phyloP scores from a whole-genome alignment of 495 filamentous ascomycete species.

The Aspergillus sclerotiicarbonarius region DNA sequence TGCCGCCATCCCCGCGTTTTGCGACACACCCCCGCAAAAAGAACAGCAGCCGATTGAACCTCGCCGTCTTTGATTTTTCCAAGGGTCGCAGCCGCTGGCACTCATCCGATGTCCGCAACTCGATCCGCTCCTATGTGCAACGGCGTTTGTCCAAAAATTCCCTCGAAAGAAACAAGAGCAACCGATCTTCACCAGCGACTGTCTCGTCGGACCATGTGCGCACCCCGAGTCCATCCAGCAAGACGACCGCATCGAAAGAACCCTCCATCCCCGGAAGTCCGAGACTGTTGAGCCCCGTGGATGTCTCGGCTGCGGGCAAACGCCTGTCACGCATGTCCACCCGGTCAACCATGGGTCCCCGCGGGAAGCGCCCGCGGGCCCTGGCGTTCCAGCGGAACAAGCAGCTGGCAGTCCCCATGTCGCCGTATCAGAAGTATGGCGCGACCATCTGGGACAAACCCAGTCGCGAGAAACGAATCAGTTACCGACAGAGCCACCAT shows the following conservation, averaged over 20 bases:
- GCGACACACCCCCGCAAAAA: slow-evolving; percentile 25
- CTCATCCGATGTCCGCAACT: slow-evolving; percentile 33
- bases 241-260: slow-evolving; percentile 12
- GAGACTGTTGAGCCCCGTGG: slow-evolving; percentile 15
- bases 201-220: slow-evolving; percentile 14
- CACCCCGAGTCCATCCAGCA: slow-evolving; percentile 4
- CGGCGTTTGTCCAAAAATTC: slow-evolving; percentile 31
- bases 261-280: slow-evolving; percentile 14
- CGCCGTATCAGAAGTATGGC: slow-evolving; percentile 39
- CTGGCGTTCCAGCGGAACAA: slow-evolving; percentile 18
- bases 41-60: slow-evolving; percentile 24
- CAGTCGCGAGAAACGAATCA: slow-evolving; percentile 32
- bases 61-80: slow-evolving; percentile 25
- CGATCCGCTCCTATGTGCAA: slow-evolving; percentile 39
- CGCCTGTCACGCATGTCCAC: slow-evolving; percentile 26
- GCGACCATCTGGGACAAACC: slow-evolving; percentile 37
- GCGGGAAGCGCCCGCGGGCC: background rate
- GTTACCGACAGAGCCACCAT: slow-evolving; percentile 18
- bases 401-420: slow-evolving; percentile 34
- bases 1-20: slow-evolving; percentile 19
- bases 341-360: slow-evolving; percentile 19
- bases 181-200: slow-evolving; percentile 21
- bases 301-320: slow-evolving; percentile 15
- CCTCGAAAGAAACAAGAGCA: slow-evolving; percentile 20
- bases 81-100: slow-evolving; percentile 25